Base-by-base conservation (phyloP, 2,329 filamentous ascomycete genomes). In the Alternaria sp. region DNA sequence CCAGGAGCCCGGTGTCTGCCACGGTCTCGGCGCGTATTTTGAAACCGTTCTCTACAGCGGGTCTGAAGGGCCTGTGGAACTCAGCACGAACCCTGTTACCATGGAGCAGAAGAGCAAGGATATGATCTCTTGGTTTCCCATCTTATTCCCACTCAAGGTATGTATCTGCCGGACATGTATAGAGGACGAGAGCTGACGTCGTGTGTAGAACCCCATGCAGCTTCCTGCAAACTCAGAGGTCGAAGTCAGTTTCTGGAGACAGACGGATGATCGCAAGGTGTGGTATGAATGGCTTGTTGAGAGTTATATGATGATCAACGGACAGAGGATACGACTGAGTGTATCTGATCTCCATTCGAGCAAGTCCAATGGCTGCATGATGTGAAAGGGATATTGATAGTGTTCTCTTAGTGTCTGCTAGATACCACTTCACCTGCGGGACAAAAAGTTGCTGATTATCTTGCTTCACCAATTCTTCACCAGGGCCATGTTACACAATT, bases 51-150 rank as follows among this genome's bases (percentile, higher is more conserved):
- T 99, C 20, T 99, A 98, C 76, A 85, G 85, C 68, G 86, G 78
- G 66, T 74, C 57, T 52, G 70, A 76, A 48, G 82, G 81, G 2
- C 89, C 88, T 69, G 87, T 97, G 5, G 94, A 98, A 81, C 85
- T 99, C 61, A 97, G 93, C 73, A 99, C 92, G 4, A 91, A 97
- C 72, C 96, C 95, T 0, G 91, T 97, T 66, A 92, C 90, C 30
- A 98, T 99, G 81, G 92, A 95, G 57, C 83, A 83, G 59, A 98
- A 98, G 86, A 97, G 93, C 84, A 91, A 91, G 75, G 94, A 96
- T 72, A 99, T 99, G 96, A 97, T 97, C 66, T 97, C 92, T 57
- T 99, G 95, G 95, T 99, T 99, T 78, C 95, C 95, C 1, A 98
- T 99, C 30, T 97, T 94, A 82, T 99, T 99, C 76, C 95, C 96